Base-by-base conservation (phyloP, 345 rosid genomes). In the Citrus mangshanensis region DNA sequence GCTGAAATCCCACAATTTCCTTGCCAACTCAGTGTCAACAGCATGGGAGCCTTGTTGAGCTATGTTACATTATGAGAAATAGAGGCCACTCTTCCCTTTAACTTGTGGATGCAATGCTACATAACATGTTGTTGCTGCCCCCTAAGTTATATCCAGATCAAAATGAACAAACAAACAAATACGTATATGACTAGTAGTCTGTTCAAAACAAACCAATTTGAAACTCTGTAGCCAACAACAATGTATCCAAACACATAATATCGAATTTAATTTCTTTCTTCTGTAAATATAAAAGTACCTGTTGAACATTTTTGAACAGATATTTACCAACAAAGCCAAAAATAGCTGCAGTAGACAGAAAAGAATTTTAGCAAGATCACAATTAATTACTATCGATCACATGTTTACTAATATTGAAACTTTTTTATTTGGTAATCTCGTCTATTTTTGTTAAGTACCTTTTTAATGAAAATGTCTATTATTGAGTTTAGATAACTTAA, bases 91-190 rank as follows among this genome's bases (percentile, higher is more conserved):
- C 68, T 90, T 88, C 74, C 95, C 97, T 28, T 83, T 86, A 34
- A 82, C 85, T 54, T 90, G 93, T 0, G 97, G 91, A 79, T 94
- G 90, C 84, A 92, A 79, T 27, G 97, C 95, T 12, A 88, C 88
- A 49, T 90, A 92, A 82, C 98, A 92, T 2, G 94, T 91, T 14
- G 97, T 89, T 66, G 97, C 92, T 2, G 95, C 95, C 81, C 97
- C 94, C 98, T 92, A 78, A 42, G 49, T 42, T 42, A 42, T n/a
- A 82, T 13, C 24, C 42, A 30, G 30, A 64, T 64, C 61, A 64
- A 42, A 5, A 49, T 6, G 18, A n/a, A 66, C 35, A 76, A 10
- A 54, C 19, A 40, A 60, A 40, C 78, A 46, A 42, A 63, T 5
- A 74, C 18, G 30, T 25, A 62, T 16, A 21, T 58, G 16, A 58